Evolutionary conservation across 139 green algal species (phyloP).

Genomic region (Chlorella sp.): DNA sequence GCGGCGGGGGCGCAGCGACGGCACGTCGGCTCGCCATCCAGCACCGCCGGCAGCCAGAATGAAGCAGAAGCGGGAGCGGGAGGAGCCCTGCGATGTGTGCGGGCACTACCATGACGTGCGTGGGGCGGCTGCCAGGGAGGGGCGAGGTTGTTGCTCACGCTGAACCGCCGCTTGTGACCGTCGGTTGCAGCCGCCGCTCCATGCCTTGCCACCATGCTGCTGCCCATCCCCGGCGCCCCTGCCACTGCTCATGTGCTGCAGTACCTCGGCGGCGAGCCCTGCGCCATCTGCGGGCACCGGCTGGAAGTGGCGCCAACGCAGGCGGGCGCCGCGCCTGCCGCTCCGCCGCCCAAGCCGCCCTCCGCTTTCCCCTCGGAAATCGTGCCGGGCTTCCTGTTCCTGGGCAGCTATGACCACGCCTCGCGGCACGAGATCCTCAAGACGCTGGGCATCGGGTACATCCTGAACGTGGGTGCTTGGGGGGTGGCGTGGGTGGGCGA

Average conservation of each 20-base stretch:
- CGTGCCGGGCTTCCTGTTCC: slow-evolving; percentile 82
- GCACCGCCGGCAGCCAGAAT: not conserved
- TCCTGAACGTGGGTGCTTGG: slow-evolving; percentile 81
- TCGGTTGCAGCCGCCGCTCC: not conserved
- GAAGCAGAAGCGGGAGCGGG: slow-evolving; percentile 54
- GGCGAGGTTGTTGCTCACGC: not conserved
- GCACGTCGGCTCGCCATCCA: not conserved
- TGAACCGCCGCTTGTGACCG: not conserved
- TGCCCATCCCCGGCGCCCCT: not conserved
- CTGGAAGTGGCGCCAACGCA: slow-evolving; percentile 33
- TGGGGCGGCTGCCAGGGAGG: not conserved
- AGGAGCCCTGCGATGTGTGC: slow-evolving; percentile 89
- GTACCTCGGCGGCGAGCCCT: slow-evolving; percentile 83
- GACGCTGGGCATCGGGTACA: slow-evolving; percentile 80
- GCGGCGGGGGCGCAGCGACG: not conserved
- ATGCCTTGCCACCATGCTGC: not conserved
- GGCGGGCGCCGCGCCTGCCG: not conserved
- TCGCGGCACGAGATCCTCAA: slow-evolving; percentile 86
- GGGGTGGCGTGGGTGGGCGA: not conserved
- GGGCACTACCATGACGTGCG: slow-evolving; percentile 91
- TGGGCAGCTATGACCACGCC: slow-evolving; percentile 92
- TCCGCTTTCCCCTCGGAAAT: slow-evolving; percentile 77
- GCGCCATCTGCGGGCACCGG: slow-evolving; percentile 82
- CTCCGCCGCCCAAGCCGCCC: not conserved
- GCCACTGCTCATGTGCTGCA: slow-evolving; percentile 39